Percentiles rank a stretch among this genome's conserved stretches.
Conservation (phyloP, 164 flowering plant genomes). For the Magnolia sinica region DNA sequence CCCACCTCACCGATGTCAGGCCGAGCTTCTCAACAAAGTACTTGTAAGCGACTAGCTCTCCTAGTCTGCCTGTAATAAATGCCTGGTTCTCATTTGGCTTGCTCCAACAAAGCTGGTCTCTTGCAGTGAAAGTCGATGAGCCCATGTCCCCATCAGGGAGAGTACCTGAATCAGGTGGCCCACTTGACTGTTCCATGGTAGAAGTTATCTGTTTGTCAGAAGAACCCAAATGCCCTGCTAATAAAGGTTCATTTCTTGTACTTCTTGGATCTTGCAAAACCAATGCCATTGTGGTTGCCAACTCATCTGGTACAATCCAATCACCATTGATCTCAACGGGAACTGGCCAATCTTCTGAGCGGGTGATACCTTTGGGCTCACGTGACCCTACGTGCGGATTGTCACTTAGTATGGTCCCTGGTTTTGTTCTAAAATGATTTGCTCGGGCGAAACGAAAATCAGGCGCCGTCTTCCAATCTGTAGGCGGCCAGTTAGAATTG, state of each 20-base stretch:
- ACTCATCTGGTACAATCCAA: constrained; percentile 30
- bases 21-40: constrained; percentile 45
- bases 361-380: constrained; percentile 10
- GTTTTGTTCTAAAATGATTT: constrained; percentile 31
- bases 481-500: constrained; percentile 67
- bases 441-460: constrained; percentile 38
- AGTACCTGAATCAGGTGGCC: constrained; percentile 21
- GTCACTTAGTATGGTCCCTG: constrained; percentile 14
- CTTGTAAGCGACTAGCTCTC: constrained; percentile 71
- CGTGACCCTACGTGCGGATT: constrained; percentile 5
- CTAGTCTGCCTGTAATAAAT: constrained; percentile 55
- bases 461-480: constrained; percentile 77
- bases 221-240: constrained; percentile 3
- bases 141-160: constrained; percentile 4
- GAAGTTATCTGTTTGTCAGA: constrained; percentile 7
- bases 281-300: constrained; percentile 11
- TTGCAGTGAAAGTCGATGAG: constrained; percentile 20
- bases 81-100: constrained; percentile 41
- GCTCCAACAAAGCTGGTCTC: constrained; percentile 45
- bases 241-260: constrained; percentile 16
- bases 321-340: constrained; percentile 21
- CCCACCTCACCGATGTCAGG: constrained; percentile 55
- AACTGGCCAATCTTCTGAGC: constrained; percentile 12
- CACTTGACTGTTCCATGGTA: constrained; percentile 12
- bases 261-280: constrained; percentile 17